Percentiles rank a stretch among this genome's conserved stretches.
phyloP scores from a whole-genome alignment of 208 protist species.

The Tritrichomonas musculus region DNA sequence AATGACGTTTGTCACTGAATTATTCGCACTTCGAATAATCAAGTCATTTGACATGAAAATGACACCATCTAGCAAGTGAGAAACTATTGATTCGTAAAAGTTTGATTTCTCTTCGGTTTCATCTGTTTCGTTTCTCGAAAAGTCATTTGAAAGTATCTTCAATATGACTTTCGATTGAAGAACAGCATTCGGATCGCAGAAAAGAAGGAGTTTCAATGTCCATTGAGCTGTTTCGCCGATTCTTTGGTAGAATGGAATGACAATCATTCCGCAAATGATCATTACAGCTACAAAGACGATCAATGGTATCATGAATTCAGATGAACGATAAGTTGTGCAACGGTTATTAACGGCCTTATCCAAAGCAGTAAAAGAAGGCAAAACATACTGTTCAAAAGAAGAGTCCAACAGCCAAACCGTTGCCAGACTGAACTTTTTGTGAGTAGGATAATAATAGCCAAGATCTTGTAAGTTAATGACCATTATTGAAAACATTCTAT shows the following conservation, averaged over 20 bases:
- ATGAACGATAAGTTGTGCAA: no score
- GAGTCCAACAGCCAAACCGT: no score
- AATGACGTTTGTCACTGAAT: neutral
- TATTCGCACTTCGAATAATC: neutral
- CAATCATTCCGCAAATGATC: neutral
- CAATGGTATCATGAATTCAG: neutral
- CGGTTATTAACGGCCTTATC: no score
- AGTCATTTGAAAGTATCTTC: slow-evolving; percentile 19
- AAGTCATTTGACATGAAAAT: neutral
- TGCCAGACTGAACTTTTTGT: no score
- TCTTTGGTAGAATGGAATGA: neutral
- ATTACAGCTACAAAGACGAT: neutral
- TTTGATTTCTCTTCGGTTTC: neutral
- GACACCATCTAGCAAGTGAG: neutral
- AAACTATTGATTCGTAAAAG: neutral
- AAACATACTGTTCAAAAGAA: no score
- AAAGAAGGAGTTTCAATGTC: neutral
- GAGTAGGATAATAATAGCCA: no score
- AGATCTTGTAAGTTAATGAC: no score
- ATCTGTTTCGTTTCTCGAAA: neutral
- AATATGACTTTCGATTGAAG: neutral
- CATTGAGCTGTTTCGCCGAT: neutral
- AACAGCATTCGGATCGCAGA: neutral
- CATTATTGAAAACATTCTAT: no score
- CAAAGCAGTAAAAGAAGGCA: no score